phyloP scores from a whole-genome alignment of 768 basidiomycete species.

The Lentinula sp. region DNA sequence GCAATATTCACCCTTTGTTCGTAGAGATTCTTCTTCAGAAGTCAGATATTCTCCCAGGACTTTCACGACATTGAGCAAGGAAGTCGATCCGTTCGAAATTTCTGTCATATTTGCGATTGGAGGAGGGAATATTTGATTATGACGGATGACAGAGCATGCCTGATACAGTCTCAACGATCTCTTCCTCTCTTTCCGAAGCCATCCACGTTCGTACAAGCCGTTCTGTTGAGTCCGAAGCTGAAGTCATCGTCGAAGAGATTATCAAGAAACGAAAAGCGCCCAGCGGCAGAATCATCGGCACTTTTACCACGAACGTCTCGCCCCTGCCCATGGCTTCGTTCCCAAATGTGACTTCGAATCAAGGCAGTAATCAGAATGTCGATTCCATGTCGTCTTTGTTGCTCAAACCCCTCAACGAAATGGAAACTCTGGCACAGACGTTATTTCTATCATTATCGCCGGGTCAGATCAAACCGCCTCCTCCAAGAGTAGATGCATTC shows the following conservation, averaged over 20 bases:
- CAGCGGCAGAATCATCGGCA: background rate
- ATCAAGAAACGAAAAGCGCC: background rate
- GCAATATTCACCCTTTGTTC: slow-evolving; percentile 63
- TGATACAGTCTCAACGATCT: slow-evolving; percentile 51
- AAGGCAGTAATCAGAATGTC: background rate
- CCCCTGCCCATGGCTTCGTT: background rate
- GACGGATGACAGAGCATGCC: slow-evolving; percentile 33
- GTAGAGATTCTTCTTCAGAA: slow-evolving; percentile 70
- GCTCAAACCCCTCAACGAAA: slow-evolving; percentile 52
- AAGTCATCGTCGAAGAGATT: background rate
- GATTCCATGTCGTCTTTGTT: slow-evolving; percentile 57
- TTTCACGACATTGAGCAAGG: slow-evolving; percentile 77
- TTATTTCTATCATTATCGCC: slow-evolving; percentile 74
- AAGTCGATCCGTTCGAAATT: slow-evolving; percentile 46
- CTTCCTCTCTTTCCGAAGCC: slow-evolving; percentile 52
- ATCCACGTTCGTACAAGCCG: slow-evolving; percentile 71
- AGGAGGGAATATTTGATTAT: background rate
- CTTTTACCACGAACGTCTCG: background rate
- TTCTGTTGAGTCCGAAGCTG: slow-evolving; percentile 35
- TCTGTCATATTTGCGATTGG: slow-evolving; percentile 20
- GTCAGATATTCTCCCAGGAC: slow-evolving; percentile 85
- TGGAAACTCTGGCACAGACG: slow-evolving; percentile 58
- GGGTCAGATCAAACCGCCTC: slow-evolving; percentile 52
- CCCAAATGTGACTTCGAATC: background rate
- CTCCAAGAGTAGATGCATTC: slow-evolving; percentile 55